phyloP scores from a whole-genome alignment of 208 protist genomes.

The Leishmania martiniquensis region DNA sequence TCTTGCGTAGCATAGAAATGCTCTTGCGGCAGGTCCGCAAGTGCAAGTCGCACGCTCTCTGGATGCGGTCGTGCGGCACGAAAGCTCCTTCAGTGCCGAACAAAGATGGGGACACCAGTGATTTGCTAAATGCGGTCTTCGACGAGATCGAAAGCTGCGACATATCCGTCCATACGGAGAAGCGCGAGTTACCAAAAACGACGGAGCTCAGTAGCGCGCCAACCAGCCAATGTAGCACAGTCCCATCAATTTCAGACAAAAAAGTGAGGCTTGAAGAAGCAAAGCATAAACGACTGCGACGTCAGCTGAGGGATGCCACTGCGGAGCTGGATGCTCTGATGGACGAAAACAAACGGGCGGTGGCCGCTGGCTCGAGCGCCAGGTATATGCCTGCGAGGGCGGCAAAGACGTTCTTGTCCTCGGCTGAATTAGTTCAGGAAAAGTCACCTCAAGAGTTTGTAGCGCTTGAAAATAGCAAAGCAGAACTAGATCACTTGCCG shows the following conservation, averaged over 20 bases:
- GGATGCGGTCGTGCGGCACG: not conserved
- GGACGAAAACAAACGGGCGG: constrained; percentile 23
- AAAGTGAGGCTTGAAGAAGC: constrained; percentile 26
- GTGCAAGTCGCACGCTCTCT: not conserved
- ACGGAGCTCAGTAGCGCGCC: not conserved
- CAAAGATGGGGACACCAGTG: not conserved
- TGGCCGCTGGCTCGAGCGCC: constrained; percentile 21
- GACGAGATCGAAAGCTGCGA: constrained; percentile 34
- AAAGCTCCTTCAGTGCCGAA: constrained; percentile 3
- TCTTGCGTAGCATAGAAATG: not conserved
- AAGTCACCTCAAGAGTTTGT: constrained; percentile 81
- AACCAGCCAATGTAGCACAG: not conserved
- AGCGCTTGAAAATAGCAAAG: constrained; percentile 36
- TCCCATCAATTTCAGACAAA: constrained; percentile 4
- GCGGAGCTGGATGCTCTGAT: constrained; percentile 46
- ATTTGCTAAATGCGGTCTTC: constrained; percentile 26
- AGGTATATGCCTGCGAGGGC: constrained; percentile 50
- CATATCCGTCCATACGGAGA: constrained; percentile 17
- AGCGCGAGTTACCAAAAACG: not conserved
- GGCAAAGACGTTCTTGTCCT: constrained; percentile 58
- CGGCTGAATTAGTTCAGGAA: constrained; percentile 70
- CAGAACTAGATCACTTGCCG: constrained; percentile 43
- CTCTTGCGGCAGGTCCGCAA: not conserved
- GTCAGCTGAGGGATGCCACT: constrained; percentile 41
- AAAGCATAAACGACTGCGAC: constrained; percentile 24